Base-by-base conservation (phyloP, 2,329 filamentous ascomycete species). In the Colletotrichum godetiae region DNA sequence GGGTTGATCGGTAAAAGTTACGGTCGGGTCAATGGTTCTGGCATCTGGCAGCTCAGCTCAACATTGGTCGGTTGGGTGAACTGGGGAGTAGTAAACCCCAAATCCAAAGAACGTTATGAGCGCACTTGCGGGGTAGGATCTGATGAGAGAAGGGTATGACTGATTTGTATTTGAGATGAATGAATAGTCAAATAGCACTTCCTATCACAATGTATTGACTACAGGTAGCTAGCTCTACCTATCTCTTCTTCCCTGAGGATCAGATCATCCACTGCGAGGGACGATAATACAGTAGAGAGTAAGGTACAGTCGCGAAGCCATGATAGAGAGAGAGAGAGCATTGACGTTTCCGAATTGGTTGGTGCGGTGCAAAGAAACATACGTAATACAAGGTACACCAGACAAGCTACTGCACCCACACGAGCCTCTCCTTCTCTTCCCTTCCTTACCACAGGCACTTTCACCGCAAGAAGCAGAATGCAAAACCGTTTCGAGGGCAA, bases 371-470 rank as follows among this genome's bases (percentile, higher is more conserved):
- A 10, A 49, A 11, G n/a, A 29, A 29, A 4, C 27, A 29, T 29
- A 29, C 27, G 27, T 3, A 3, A 19, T 63, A 42, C 33, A 11
- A 56, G 13, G 12, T n/a, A 61, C n/a, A 27, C 66, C 37, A 61
- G 46, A 56, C 35, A 61, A 35, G 57, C 63, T 60, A 61, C 64
- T 72, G 68, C 57, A 68, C 59, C 35, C 49, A 72, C 64, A 68
- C 57, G 29, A 52, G 35, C 52, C 31, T 19, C 15, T 49, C 35
- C 22, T 19, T 8, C 42, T 56, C 49, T 8, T 46, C 42, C 42
- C 19, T 7, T 22, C 19, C 19, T 19, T 49, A 3, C 42, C n/a
- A 2, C 15, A n/a, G 19, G 19, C n/a, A 22, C 46, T 42, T 35
- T 29, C 31, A 29, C 46, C 4, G 8, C 29, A 11, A 61, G 19